A percentile compares a stretch with the other conserved stretches of the same genome.
Evolutionary conservation across 495 filamentous ascomycete genomes (phyloP).

Genomic region (Astrothelium subdiscretum): DNA sequence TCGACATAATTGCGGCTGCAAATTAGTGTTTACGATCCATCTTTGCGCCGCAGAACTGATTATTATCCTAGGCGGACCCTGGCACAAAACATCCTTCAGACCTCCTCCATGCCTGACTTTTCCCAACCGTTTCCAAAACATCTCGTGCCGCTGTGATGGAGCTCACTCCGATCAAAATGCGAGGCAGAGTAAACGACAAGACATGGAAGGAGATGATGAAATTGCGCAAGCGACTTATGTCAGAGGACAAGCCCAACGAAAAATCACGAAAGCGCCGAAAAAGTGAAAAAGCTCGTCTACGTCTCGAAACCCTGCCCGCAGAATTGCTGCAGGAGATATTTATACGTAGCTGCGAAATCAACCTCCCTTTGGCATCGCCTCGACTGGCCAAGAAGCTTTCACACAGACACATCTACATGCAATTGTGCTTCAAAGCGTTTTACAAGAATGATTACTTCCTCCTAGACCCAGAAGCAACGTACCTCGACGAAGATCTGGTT

Average conservation of each 20-base stretch:
- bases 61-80: too few relatives aligned
- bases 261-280: not conserved
- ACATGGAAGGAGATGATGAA: not conserved
- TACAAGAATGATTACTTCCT: not conserved
- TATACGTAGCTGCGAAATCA: not conserved
- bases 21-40: too few relatives aligned
- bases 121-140: not conserved
- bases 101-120: too few relatives aligned
- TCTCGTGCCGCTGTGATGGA: not conserved
- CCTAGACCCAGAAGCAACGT: not conserved
- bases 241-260: not conserved
- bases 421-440: not conserved
- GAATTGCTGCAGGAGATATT: not conserved
- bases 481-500: not conserved
- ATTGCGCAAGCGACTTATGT: not conserved
- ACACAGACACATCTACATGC: not conserved
- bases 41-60: too few relatives aligned
- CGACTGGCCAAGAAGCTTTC: not conserved
- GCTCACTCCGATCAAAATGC: not conserved
- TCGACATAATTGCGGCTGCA: too few relatives aligned
- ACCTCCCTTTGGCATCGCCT: not conserved
- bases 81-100: too few relatives aligned
- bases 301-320: not conserved
- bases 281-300: not conserved
- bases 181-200: not conserved